phyloP scores from a whole-genome alignment of 163 green algal genomes.

The Scenedesmus sp. region DNA sequence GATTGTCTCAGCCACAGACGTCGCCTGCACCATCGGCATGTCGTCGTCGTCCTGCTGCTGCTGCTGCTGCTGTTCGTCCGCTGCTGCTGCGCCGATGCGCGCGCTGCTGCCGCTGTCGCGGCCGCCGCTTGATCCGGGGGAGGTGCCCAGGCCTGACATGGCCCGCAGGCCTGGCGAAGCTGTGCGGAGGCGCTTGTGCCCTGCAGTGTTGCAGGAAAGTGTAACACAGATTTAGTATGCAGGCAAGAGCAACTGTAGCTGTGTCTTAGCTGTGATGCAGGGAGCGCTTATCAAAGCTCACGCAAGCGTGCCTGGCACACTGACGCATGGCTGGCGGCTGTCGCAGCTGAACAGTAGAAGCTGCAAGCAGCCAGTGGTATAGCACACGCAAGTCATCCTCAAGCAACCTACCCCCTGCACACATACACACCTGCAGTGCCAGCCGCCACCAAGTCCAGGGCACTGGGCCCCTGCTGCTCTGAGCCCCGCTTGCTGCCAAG shows the following conservation, averaged over 20 bases:
- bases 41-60: not conserved
- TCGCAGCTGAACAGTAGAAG: too few species aligned
- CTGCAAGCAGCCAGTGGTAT: too few species aligned
- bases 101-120: not conserved
- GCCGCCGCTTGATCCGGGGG: not conserved
- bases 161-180: conserved; percentile 14
- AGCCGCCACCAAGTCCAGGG: conserved; percentile 3
- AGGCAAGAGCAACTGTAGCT: too few species aligned
- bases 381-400: too few species aligned
- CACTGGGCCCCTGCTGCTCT: conserved; percentile 16
- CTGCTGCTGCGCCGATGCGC: not conserved
- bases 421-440: not conserved
- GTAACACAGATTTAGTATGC: too few species aligned
- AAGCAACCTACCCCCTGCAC: too few species aligned
- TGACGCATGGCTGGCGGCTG: too few species aligned
- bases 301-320: not conserved
- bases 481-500: conserved; percentile 16
- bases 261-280: not conserved
- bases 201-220: not conserved
- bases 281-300: not conserved
- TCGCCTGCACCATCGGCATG: conserved; percentile 26
- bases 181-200: conserved; percentile 30
- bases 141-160: conserved; percentile 41
- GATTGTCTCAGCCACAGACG: conserved; percentile 34
- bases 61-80: not conserved